Percentiles rank a stretch among this genome's conserved stretches.
These are phyloP conservation scores for Nissolia schottii DNA, from an alignment of 306 rosid species.

Conservation along the genomic window DNA sequence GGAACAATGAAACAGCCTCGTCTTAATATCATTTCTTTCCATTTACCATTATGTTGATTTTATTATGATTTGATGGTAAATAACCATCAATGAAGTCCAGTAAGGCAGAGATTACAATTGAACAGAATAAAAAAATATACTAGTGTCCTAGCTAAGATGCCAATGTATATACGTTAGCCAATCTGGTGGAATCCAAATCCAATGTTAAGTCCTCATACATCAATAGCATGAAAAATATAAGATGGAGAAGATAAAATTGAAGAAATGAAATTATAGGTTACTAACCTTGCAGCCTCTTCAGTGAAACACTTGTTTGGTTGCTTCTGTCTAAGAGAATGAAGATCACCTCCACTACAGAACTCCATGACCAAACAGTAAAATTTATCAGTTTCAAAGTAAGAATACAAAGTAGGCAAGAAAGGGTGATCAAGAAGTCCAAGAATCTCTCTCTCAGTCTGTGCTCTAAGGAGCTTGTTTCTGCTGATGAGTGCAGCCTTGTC, in stretches of 20 bases:
- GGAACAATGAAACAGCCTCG: too few species aligned
- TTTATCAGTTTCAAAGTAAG: conserved; percentile 81
- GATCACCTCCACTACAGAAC: conserved; percentile 89
- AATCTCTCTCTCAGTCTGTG: conserved; percentile 90
- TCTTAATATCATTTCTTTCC: too few species aligned
- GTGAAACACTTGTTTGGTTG: conserved; percentile 79
- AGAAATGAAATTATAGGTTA: background rate
- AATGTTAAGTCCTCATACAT: background rate
- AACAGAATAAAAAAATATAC: too few species aligned
- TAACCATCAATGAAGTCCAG: too few species aligned
- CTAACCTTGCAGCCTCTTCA: conserved; percentile 91
- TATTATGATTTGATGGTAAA: too few species aligned
- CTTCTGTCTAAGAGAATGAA: conserved; percentile 86
- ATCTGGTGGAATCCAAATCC: background rate
- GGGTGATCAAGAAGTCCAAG: conserved; percentile 96
- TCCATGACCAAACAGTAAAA: conserved; percentile 84
- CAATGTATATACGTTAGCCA: background rate
- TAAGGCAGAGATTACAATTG: too few species aligned
- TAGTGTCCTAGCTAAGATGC: background rate
- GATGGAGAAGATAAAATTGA: background rate
- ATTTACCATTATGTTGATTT: too few species aligned
- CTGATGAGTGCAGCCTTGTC: conserved; percentile 81
- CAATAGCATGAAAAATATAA: background rate
- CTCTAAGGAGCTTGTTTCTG: conserved; percentile 77
- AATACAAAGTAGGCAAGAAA: conserved; percentile 82